Percentiles rank a stretch among this genome's conserved stretches.
Evolutionary conservation across 805 yeast species (phyloP).

Genomic region (Yarrowia osloensis): DNA sequence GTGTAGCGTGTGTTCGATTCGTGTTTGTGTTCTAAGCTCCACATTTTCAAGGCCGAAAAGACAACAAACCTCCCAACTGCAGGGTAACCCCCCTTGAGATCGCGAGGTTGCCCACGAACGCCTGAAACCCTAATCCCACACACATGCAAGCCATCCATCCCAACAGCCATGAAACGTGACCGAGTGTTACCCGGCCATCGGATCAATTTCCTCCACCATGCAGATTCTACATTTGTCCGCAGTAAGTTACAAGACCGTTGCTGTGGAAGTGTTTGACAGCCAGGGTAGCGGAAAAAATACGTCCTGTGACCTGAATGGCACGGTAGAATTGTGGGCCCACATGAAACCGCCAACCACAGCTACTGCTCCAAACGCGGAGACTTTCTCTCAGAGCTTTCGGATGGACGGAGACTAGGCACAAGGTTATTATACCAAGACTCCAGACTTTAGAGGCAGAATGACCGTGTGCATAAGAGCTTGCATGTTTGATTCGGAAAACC

Average conservation of each 20-base stretch:
- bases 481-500: neutral
- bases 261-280: constrained; percentile 1
- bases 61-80: neutral
- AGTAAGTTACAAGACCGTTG: constrained; percentile 14
- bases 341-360: neutral
- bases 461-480: constrained; percentile 9
- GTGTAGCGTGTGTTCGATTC: constrained; percentile 28
- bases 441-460: neutral
- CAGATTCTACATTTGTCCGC: constrained; percentile 23
- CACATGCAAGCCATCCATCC: neutral
- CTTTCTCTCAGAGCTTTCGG: neutral
- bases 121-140: neutral
- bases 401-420: constrained; percentile 25
- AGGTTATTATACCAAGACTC: constrained; percentile 20
- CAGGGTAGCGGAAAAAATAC: neutral
- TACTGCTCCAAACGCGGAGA: neutral
- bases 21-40: neutral
- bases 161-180: neutral
- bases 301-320: neutral
- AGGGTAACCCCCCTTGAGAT: neutral
- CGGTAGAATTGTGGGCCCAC: neutral
- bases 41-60: neutral
- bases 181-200: constrained; percentile 19
- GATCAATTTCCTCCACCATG: constrained; percentile 23
- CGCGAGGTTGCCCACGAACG: neutral